Evolutionary conservation across 116 monocot genomes (phyloP).

Genomic region (Dioscorea cayenensis): DNA sequence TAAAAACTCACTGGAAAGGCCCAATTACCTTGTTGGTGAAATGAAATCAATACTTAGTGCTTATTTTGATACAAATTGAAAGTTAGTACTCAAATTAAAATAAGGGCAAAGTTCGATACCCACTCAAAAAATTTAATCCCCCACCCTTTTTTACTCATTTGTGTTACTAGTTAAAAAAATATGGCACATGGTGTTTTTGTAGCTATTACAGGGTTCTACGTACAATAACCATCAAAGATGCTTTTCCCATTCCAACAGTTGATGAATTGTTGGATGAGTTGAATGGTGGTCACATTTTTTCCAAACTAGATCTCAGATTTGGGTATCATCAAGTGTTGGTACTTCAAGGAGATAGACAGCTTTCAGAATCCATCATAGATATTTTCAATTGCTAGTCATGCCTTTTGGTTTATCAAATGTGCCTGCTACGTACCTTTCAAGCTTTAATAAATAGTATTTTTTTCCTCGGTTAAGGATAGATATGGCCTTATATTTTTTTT

Average conservation of each 20-base stretch:
- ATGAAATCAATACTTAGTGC: too few species aligned
- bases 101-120: too few species aligned
- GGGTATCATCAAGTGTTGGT: background rate
- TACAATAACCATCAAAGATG: conserved; percentile 10
- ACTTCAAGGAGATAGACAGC: background rate
- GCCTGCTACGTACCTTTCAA: background rate
- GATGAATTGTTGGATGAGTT: conserved; percentile 7
- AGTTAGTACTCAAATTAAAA: too few species aligned
- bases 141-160: too few species aligned
- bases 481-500: conserved; percentile 1
- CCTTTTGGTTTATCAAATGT: conserved; percentile 3
- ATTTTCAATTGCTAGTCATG: conserved; percentile 3
- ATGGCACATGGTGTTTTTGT: too few species aligned
- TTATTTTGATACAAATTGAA: too few species aligned
- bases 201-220: too few species aligned
- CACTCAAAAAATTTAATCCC: too few species aligned
- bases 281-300: background rate
- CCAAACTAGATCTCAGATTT: background rate
- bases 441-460: conserved; percentile 1
- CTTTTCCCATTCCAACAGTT: conserved; percentile 5
- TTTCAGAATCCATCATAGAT: background rate
- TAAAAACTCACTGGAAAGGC: too few species aligned
- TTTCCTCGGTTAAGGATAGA: background rate
- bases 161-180: too few species aligned
- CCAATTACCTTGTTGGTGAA: too few species aligned